These are phyloP conservation scores for Brettanomyces naardenensis DNA, from an alignment of 805 yeast genomes.

Conservation along the genomic window DNA sequence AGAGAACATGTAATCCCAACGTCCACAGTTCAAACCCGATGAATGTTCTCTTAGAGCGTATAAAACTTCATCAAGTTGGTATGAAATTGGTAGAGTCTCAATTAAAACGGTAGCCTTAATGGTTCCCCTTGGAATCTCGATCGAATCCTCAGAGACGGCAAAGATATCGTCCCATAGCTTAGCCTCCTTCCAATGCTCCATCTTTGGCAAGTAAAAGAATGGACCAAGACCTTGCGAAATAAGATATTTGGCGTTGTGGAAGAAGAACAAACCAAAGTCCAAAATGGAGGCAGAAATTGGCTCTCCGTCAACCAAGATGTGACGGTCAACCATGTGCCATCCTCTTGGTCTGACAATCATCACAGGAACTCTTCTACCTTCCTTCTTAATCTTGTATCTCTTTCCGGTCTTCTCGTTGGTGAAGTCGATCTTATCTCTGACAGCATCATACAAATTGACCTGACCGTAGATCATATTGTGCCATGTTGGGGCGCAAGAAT, in stretches of 20 bases:
- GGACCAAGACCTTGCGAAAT: constrained; percentile 67
- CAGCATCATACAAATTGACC: constrained; percentile 68
- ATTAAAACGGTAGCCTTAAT: constrained; percentile 75
- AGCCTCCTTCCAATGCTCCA: constrained; percentile 83
- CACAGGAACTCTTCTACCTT: constrained; percentile 59
- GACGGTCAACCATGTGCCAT: constrained; percentile 77
- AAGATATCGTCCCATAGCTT: constrained; percentile 78
- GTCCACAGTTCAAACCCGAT: constrained; percentile 78
- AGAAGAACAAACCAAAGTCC: constrained; percentile 75
- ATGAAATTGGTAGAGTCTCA: constrained; percentile 80
- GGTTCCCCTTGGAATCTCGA: constrained; percentile 65
- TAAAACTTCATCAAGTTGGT: constrained; percentile 80
- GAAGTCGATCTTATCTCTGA: constrained; percentile 58
- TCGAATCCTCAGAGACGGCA: constrained; percentile 64
- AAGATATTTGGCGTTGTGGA: constrained; percentile 60
- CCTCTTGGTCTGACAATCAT: constrained; percentile 83
- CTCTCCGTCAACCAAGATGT: constrained; percentile 62
- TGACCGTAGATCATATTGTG: constrained; percentile 72
- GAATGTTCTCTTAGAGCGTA: constrained; percentile 72
- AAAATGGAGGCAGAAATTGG: constrained; percentile 72
- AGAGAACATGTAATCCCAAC: constrained; percentile 85
- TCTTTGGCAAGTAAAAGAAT: constrained; percentile 75
- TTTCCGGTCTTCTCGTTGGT: constrained; percentile 30
- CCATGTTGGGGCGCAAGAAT: constrained; percentile 83
- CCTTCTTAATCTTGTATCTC: constrained; percentile 31